Conservation (phyloP, 306 rosid species). For the Vachellia collinsii region DNA sequence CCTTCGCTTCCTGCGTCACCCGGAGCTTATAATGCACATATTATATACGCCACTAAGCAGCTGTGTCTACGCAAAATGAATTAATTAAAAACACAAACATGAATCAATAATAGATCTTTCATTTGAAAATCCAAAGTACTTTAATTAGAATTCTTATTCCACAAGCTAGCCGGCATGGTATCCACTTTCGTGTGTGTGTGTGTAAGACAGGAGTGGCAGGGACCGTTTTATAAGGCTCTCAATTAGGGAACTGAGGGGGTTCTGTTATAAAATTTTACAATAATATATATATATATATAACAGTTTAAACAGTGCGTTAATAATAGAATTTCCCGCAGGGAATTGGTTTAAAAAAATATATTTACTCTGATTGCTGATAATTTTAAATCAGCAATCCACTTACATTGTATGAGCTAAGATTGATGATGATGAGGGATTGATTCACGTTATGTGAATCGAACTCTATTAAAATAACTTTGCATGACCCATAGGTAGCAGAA, state of each 20-base stretch:
- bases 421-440: not conserved
- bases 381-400: not conserved
- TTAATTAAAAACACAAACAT: not conserved
- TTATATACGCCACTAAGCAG: conserved; percentile 1
- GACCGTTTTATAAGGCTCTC: not conserved
- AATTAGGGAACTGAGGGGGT: not conserved
- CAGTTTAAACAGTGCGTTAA: not conserved
- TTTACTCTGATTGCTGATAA: not conserved
- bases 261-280: not conserved
- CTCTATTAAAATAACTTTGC: conserved; percentile 12
- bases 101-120: not conserved
- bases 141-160: conserved; percentile 5
- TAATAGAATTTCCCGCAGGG: not conserved
- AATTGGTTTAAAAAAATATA: not conserved
- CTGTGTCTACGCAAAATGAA: not conserved
- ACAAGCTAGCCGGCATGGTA: conserved; percentile 4
- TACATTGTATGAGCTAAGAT: not conserved
- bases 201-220: not conserved
- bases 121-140: not conserved
- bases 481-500: conserved; percentile 32
- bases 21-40: not conserved
- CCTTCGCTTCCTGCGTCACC: conserved; percentile 13
- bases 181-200: not conserved
- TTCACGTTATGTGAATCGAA: not conserved
- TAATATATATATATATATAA: not conserved